Conservation (phyloP, 306 rosid genomes). For the Cucurbita ficifolia region DNA sequence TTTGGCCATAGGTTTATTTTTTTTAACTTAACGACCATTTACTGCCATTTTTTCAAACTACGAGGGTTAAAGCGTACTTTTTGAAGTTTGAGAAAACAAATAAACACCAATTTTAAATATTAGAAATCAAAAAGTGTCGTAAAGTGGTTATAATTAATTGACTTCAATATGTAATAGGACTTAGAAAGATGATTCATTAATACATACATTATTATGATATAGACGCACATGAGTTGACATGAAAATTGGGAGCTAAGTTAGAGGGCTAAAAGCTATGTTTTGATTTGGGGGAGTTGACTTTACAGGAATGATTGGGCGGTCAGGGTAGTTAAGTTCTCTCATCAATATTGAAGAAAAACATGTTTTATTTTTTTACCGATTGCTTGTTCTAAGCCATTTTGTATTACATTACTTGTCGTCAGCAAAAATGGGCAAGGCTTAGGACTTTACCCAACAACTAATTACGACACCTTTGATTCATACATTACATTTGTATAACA, state of each 20-base stretch:
- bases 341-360: background rate
- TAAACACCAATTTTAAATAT: too few relatives aligned
- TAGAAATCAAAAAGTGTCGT: too few relatives aligned
- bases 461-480: background rate
- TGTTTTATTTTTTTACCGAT: background rate
- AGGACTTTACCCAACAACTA: background rate
- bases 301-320: constrained; percentile 8
- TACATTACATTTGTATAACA: background rate
- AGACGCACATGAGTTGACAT: too few relatives aligned
- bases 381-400: background rate
- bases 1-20: too few relatives aligned
- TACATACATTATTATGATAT: too few relatives aligned
- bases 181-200: too few relatives aligned
- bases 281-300: constrained; percentile 3
- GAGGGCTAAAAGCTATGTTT: background rate
- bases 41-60: too few relatives aligned
- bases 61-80: too few relatives aligned
- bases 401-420: background rate
- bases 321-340: constrained; percentile 4
- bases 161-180: too few relatives aligned
- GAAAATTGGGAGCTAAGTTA: background rate
- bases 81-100: too few relatives aligned
- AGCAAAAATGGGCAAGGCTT: background rate
- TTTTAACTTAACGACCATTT: too few relatives aligned
- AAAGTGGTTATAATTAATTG: too few relatives aligned